Evolutionary conservation across 1,284 basidiomycete species (phyloP).

Genomic region (Cyathus pygmaeus): DNA sequence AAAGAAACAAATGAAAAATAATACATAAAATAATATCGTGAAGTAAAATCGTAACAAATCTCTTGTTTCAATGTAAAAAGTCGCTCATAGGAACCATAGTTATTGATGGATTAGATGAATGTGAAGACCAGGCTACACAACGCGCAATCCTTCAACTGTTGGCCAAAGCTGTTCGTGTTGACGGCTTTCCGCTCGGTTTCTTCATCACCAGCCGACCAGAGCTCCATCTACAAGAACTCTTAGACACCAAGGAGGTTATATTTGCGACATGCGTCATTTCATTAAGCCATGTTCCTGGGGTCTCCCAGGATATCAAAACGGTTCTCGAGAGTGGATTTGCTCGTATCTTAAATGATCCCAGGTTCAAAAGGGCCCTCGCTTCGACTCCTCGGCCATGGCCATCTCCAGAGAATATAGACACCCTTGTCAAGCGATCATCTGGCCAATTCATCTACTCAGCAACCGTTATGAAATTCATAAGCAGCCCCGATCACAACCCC

Average conservation of each 20-base stretch:
- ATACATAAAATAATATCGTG: no score
- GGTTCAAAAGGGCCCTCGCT: not conserved
- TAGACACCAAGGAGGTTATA: no score
- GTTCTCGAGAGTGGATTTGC: no score
- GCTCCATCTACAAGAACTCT: no score
- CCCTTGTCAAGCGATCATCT: slow-evolving; percentile 8
- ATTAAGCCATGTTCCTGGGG: not conserved
- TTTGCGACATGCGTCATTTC: not conserved
- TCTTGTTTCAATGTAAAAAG: not conserved
- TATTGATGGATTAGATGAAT: not conserved
- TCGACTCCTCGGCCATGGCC: slow-evolving; percentile 7
- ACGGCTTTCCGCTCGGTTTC: not conserved
- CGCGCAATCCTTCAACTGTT: not conserved
- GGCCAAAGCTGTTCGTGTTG: not conserved
- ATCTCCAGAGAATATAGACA: not conserved
- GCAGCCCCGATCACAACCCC: no score
- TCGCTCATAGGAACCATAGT: not conserved
- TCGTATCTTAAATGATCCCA: not conserved
- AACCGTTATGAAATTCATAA: slow-evolving; percentile 17
- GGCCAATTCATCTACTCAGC: slow-evolving; percentile 12
- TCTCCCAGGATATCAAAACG: not conserved
- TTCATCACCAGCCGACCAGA: not conserved
- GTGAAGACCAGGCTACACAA: not conserved
- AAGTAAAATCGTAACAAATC: no score
- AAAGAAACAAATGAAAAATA: no score